These are phyloP conservation scores for Phialocephala subalpina DNA, from an alignment of 2,329 filamentous ascomycete species.

Conservation along the genomic window DNA sequence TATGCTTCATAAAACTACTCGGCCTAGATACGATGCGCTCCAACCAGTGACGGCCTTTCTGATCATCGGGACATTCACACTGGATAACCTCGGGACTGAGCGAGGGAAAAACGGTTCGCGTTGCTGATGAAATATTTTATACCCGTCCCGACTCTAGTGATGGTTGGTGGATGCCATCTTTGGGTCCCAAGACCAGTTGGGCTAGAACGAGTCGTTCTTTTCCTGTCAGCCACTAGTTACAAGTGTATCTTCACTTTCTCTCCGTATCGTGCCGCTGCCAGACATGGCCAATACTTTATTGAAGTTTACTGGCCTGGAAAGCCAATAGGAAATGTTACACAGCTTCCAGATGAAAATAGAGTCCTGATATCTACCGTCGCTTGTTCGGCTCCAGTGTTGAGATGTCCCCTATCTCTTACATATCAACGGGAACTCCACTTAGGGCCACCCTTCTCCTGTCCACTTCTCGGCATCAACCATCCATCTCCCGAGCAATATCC, in stretches of 20 bases:
- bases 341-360: neutral
- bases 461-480: constrained; percentile 1
- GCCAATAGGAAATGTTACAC: neutral
- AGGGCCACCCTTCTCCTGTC: neutral
- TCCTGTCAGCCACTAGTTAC: neutral
- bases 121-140: too few species aligned
- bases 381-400: constrained; percentile 6
- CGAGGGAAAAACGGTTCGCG: too few species aligned
- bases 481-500: neutral
- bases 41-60: neutral
- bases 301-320: neutral
- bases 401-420: constrained; percentile 7
- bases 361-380: constrained; percentile 9
- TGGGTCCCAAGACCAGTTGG: neutral
- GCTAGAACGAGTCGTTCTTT: neutral
- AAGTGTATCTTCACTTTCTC: neutral
- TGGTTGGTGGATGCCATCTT: neutral
- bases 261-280: neutral
- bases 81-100: too few species aligned
- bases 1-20: neutral
- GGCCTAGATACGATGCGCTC: neutral
- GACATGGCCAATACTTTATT: constrained; percentile 1
- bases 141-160: neutral
- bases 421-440: constrained; percentile 2
- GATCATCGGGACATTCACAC: too few species aligned